Percentiles rank a stretch among this genome's conserved stretches.
These are phyloP conservation scores for Pelargonium cotyledonis DNA, from an alignment of 441 rosid species.

Conservation along the genomic window DNA sequence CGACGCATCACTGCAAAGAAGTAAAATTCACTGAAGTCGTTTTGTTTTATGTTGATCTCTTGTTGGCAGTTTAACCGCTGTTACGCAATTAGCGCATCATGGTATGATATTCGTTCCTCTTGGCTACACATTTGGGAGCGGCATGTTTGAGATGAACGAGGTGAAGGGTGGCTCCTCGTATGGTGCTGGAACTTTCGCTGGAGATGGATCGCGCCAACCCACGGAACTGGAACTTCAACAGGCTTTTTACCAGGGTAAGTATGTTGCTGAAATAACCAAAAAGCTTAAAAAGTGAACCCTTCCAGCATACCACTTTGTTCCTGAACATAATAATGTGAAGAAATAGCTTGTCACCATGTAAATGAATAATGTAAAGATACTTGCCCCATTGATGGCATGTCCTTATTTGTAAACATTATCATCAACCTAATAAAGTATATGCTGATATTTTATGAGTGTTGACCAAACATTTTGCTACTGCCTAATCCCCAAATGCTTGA, in stretches of 20 bases:
- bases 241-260: conserved; percentile 95
- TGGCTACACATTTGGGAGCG: conserved; percentile 93
- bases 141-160: conserved; percentile 91
- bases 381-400: neutral
- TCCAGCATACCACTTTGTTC: no score
- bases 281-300: conserved; percentile 51
- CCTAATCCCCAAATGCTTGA: no score
- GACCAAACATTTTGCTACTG: no score
- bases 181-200: conserved; percentile 89
- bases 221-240: conserved; percentile 69
- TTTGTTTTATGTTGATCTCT: neutral
- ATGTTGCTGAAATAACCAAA: conserved; percentile 75
- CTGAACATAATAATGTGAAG: no score
- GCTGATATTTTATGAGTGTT: neutral
- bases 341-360: no score
- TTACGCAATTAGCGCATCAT: conserved; percentile 93
- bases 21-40: no score
- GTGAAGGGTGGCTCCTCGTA: conserved; percentile 96
- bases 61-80: conserved; percentile 61
- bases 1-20: no score
- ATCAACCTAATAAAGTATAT: neutral
- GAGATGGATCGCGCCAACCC: conserved; percentile 82
- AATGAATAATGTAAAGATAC: neutral
- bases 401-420: no score
- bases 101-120: conserved; percentile 93